These are phyloP conservation scores for Collybiopsis confluens DNA, from an alignment of 768 basidiomycete species.

Conservation along the genomic window DNA sequence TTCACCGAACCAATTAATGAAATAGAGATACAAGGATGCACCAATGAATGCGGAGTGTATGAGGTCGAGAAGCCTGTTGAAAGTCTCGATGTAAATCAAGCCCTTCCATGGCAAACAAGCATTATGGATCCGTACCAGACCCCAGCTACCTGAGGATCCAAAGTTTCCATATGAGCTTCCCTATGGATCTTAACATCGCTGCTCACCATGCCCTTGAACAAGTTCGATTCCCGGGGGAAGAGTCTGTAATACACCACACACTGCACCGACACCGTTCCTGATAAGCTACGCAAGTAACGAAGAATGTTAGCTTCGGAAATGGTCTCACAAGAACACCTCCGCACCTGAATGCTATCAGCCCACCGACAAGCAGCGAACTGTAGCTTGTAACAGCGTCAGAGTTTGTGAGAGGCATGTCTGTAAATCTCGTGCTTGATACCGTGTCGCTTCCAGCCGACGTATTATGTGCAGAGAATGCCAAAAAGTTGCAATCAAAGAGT, in stretches of 20 bases:
- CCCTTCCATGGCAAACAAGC: neutral
- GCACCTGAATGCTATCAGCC: slow-evolving; percentile 4
- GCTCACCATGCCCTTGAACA: slow-evolving; percentile 1
- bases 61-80: slow-evolving; percentile 1
- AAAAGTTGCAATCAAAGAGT: no score
- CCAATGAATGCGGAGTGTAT: slow-evolving; percentile 6
- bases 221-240: neutral
- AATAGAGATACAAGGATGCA: neutral
- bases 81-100: neutral
- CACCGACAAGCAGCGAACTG: slow-evolving; percentile 1
- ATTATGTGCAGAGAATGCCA: no score
- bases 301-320: no score
- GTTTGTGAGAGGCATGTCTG: neutral
- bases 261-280: slow-evolving; percentile 4
- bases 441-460: no score
- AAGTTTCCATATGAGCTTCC: neutral
- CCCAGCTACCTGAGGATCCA: neutral
- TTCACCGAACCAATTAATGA: slow-evolving; percentile 2
- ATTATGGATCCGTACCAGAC: neutral
- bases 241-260: slow-evolving; percentile 5
- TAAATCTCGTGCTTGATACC: no score
- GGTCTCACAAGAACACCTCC: no score
- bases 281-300: no score
- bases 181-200: neutral
- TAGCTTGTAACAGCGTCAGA: neutral